These are phyloP conservation scores for Emiliania huxleyi DNA, from an alignment of 78 protist genomes.

Conservation along the genomic window DNA sequence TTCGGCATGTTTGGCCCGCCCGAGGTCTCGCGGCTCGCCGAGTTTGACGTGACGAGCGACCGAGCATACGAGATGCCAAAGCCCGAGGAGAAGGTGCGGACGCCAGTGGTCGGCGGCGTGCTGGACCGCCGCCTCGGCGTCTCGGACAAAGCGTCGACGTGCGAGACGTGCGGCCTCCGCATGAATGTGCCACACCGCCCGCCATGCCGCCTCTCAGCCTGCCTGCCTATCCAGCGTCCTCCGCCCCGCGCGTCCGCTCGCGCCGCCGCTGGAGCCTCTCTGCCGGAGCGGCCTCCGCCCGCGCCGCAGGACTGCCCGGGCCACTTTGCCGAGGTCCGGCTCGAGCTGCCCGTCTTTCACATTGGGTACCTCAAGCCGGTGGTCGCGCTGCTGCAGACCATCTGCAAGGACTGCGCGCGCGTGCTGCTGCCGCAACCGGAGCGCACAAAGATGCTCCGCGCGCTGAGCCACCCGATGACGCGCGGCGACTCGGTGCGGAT, in stretches of 20 bases:
- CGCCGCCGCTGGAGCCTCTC: too few species aligned
- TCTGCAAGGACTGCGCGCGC: slow-evolving; percentile 86
- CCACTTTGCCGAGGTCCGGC: slow-evolving; percentile 89
- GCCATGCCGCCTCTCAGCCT: too few species aligned
- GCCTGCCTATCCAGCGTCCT: too few species aligned
- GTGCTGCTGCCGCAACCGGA: slow-evolving; percentile 59
- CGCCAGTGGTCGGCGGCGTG: slow-evolving; percentile 32
- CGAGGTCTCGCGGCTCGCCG: slow-evolving; percentile 5
- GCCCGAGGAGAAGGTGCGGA: not conserved
- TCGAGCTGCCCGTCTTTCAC: slow-evolving; percentile 97
- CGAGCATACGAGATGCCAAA: not conserved
- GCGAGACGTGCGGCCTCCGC: slow-evolving; percentile 72
- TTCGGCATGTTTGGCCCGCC: not conserved
- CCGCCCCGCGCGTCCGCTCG: too few species aligned
- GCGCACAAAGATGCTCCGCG: not conserved
- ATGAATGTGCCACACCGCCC: too few species aligned
- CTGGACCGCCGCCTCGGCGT: slow-evolving; percentile 59
- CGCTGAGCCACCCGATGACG: not conserved
- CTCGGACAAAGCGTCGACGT: slow-evolving; percentile 29
- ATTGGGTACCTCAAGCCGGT: slow-evolving; percentile 88
- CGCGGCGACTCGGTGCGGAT: slow-evolving; percentile 32
- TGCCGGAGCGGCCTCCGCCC: too few species aligned
- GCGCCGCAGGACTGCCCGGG: slow-evolving; percentile 81
- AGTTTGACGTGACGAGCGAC: not conserved
- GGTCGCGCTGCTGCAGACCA: slow-evolving; percentile 66